phyloP scores from a whole-genome alignment of 345 rosid species.

The Reutealis trisperma region DNA sequence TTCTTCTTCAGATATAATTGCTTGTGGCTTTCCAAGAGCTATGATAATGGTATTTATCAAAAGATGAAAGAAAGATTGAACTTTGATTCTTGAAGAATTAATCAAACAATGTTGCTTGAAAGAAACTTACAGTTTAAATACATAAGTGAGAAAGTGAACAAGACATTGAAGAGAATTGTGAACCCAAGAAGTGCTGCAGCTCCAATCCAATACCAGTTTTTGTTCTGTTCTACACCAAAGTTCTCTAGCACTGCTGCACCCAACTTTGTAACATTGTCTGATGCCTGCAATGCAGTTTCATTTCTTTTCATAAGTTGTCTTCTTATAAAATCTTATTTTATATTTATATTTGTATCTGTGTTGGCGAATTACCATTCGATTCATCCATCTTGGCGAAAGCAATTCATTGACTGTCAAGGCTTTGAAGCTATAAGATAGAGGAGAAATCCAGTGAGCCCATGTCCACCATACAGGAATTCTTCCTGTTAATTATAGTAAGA shows the following conservation, averaged over 20 bases:
- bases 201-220: constrained; percentile 19
- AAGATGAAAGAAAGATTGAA: not conserved
- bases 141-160: not conserved
- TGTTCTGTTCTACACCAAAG: not conserved
- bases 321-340: no score
- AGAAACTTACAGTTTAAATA: constrained; percentile 6
- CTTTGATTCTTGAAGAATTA: no score
- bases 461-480: constrained; percentile 18
- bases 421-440: not conserved
- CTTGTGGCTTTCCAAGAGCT: constrained; percentile 12
- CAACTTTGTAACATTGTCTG: not conserved
- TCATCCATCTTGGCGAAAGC: constrained; percentile 19
- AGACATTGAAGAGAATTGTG: constrained; percentile 7
- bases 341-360: not conserved
- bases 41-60: not conserved
- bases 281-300: not conserved
- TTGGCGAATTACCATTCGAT: not conserved
- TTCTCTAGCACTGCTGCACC: constrained; percentile 2
- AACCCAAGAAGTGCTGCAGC: constrained; percentile 5
- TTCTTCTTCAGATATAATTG: constrained; percentile 7
- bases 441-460: constrained; percentile 28
- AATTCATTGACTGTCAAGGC: constrained; percentile 22
- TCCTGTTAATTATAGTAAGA: not conserved
- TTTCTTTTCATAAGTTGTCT: not conserved
- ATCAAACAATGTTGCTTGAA: not conserved